Evolutionary conservation across 1,139 yeast genomes (phyloP).

Genomic region (Pichia sp.): DNA sequence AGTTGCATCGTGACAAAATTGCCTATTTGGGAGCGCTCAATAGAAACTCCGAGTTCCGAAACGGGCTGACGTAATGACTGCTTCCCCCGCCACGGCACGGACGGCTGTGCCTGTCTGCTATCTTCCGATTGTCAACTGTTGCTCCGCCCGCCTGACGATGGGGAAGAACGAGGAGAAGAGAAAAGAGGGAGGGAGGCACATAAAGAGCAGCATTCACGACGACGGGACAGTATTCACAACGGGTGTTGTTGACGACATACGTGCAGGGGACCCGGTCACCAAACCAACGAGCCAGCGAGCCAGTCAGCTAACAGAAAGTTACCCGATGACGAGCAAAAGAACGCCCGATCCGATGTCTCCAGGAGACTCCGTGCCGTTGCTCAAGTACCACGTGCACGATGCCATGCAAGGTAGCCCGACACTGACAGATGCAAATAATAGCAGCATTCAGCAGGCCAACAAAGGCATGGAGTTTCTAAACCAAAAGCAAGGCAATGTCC

Average conservation of each 20-base stretch:
- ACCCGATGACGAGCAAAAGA: neutral
- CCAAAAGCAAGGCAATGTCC: neutral
- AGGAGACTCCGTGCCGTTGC: neutral
- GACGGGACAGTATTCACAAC: no score
- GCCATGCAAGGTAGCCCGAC: neutral
- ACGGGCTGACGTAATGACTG: neutral
- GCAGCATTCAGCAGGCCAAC: neutral
- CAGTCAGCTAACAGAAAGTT: neutral
- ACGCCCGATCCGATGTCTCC: neutral
- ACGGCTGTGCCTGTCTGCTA: neutral
- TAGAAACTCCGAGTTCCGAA: neutral
- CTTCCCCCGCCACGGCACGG: neutral
- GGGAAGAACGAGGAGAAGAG: no score
- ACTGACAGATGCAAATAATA: neutral
- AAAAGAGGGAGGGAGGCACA: no score
- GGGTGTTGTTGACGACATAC: no score
- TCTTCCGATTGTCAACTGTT: neutral
- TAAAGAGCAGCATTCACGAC: no score
- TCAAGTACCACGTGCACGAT: constrained; percentile 3
- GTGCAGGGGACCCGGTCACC: no score
- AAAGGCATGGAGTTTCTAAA: neutral
- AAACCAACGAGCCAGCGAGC: neutral
- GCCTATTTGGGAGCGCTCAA: neutral
- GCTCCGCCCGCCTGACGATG: no score
- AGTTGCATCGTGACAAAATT: neutral